phyloP scores from a whole-genome alignment of 352 stramenopile genomes.

The Phytophthora hibernalis region DNA sequence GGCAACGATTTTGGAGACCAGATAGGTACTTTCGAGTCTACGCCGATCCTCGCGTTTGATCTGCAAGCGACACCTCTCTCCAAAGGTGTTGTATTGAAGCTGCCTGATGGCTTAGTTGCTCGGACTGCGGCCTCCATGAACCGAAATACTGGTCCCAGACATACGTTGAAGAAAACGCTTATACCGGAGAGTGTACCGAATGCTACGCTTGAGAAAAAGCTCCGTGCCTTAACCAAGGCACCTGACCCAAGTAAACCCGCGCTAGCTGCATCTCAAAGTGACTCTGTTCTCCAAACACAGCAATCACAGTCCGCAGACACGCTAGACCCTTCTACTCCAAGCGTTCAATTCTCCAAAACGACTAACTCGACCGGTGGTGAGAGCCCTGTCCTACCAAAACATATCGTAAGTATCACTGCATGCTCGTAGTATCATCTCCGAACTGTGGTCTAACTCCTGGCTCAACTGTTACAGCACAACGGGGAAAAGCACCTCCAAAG shows the following conservation, averaged over 20 bases:
- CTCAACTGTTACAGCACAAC: constrained; percentile 26
- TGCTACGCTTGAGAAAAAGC: constrained; percentile 8
- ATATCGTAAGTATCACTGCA: constrained; percentile 29
- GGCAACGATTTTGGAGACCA: constrained; percentile 41
- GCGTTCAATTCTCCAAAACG: background rate
- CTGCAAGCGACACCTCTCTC: constrained; percentile 47
- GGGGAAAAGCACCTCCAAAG: constrained; percentile 41
- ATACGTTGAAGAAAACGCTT: background rate
- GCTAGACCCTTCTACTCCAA: background rate
- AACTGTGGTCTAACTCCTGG: constrained; percentile 1
- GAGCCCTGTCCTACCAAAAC: constrained; percentile 30
- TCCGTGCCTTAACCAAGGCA: constrained; percentile 6
- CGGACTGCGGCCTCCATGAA: background rate
- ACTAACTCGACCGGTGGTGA: constrained; percentile 5
- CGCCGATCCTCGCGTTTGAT: constrained; percentile 50
- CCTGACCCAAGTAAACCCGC: constrained; percentile 1
- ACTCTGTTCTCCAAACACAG: constrained; percentile 15
- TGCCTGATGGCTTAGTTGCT: background rate
- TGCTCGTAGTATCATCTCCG: background rate
- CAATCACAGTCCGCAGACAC: background rate
- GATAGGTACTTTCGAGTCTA: constrained; percentile 48
- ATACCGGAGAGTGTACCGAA: constrained; percentile 23
- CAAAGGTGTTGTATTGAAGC: constrained; percentile 56
- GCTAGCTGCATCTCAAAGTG: constrained; percentile 14
- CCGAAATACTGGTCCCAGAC: constrained; percentile 1